Evolutionary conservation across 805 yeast genomes (phyloP).

Genomic region (Yamadazyma phyllophila): DNA sequence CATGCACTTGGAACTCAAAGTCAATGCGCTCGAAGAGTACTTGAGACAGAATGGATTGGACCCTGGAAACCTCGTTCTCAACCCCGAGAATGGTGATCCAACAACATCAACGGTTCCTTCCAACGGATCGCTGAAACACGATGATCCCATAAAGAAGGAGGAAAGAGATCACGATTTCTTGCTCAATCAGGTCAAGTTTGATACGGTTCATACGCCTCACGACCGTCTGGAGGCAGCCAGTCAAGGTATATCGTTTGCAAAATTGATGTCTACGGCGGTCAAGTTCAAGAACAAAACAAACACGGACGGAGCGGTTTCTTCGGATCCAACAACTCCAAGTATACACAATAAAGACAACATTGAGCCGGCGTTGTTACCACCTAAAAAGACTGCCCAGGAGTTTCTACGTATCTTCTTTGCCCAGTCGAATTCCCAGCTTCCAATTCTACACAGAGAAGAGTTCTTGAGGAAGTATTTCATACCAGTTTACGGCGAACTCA

Average conservation of each 20-base stretch:
- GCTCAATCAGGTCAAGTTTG: slow-evolving; percentile 12
- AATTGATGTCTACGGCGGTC: slow-evolving; percentile 73
- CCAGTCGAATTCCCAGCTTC: slow-evolving; percentile 80
- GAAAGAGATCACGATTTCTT: slow-evolving; percentile 6
- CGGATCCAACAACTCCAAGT: slow-evolving; percentile 7
- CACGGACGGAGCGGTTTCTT: not conserved
- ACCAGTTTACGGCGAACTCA: slow-evolving; percentile 76
- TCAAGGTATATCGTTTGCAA: slow-evolving; percentile 65
- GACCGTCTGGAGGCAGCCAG: slow-evolving; percentile 3
- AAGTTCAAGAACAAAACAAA: slow-evolving; percentile 40
- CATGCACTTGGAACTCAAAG: slow-evolving; percentile 64
- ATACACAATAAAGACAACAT: slow-evolving; percentile 5
- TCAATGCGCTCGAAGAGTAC: slow-evolving; percentile 53
- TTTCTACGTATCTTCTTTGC: slow-evolving; percentile 66
- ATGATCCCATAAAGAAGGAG: not conserved
- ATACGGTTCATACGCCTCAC: slow-evolving; percentile 8
- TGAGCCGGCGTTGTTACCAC: slow-evolving; percentile 57
- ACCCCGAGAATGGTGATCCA: no score
- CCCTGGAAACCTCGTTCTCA: slow-evolving; percentile 6
- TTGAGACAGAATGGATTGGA: slow-evolving; percentile 45
- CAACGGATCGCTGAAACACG: not conserved
- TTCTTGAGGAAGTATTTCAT: slow-evolving; percentile 65
- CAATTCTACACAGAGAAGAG: slow-evolving; percentile 78
- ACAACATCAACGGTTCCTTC: no score
- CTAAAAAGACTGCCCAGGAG: slow-evolving; percentile 66